Base-by-base conservation (phyloP, 108 stramenopile genomes). In the Skeletonema marinoi region DNA sequence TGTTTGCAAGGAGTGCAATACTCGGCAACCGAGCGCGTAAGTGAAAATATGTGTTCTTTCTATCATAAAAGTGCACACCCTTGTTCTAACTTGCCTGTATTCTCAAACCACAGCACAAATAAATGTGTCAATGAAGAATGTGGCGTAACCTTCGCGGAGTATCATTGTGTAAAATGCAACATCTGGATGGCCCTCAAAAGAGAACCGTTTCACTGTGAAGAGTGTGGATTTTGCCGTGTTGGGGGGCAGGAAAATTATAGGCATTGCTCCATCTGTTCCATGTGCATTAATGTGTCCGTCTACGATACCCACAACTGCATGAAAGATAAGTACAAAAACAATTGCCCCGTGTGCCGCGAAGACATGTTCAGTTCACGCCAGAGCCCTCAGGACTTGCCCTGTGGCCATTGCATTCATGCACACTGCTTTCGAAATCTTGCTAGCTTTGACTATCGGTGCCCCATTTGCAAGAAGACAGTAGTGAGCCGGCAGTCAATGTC, bases 381-480 rank as follows among this genome's bases (percentile, higher is more conserved):
- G 65, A 83, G 86, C 9, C 94, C 94, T 6, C 94, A 95, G 62
- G 94, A 95, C 69, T 81, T 93, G 69, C 92, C 94, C 7, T 93
- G 94, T 81, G 92, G 94, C 2, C 94, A 95, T 71, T 90, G 92
- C 6, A 95, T 95, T 63, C 94, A 93, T 74, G 90, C 92, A 13
- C 90, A 95, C 64, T 95, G 94, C 67, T 93, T 93, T 64, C 92
- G 94, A 30, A 95, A 92, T 42, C 73, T 95, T 41, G 94, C 94
- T 17, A 88, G 89, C 0, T 95, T 92, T 71, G 94, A 95, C 71
- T 90, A 92, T 68, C 90, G 94, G 7, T 95, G 94, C 68, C 94
- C 94, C 3, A 92, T 95, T 71, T 95, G 94, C 69, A 93, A 95
- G 77, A 93, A 93, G 88, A 92, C 94, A 1, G 91, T 93, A 1